Conservation (phyloP, 257 asterid genomes). For the Oldenlandia corymbosa region DNA sequence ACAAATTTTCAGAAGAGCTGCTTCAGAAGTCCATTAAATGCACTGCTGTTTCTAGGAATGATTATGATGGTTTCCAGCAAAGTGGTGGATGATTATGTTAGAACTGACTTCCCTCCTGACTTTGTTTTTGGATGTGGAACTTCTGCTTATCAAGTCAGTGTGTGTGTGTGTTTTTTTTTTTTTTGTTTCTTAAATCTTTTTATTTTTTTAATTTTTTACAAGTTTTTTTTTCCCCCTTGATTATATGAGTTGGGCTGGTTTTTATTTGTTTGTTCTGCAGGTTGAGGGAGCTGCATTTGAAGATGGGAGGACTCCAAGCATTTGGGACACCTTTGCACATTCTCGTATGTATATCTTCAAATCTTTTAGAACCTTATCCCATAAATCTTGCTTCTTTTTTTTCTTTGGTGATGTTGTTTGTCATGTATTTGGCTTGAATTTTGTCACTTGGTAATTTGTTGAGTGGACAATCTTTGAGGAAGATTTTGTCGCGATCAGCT, state of each 20-base stretch:
- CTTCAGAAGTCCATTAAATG: too few relatives aligned
- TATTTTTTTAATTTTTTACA: too few relatives aligned
- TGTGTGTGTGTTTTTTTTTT: background rate
- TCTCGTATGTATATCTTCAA: background rate
- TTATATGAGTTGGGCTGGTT: background rate
- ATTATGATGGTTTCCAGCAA: too few relatives aligned
- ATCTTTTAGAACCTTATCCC: background rate
- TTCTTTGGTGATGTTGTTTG: background rate
- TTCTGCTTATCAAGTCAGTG: background rate
- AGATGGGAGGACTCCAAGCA: background rate
- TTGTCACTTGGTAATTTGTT: too few relatives aligned
- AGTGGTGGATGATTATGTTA: background rate
- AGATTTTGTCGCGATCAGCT: too few relatives aligned
- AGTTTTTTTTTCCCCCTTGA: background rate
- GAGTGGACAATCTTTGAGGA: too few relatives aligned
- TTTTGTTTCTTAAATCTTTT: too few relatives aligned
- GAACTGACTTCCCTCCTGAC: background rate
- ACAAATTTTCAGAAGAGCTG: too few relatives aligned
- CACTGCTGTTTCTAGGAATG: background rate
- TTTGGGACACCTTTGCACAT: background rate
- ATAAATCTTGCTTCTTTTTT: background rate
- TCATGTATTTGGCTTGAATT: too few relatives aligned
- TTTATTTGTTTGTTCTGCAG: background rate
- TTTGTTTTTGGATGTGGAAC: background rate
- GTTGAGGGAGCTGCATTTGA: background rate